Percentiles rank a stretch among this genome's conserved stretches.
These are phyloP conservation scores for Aurifilum marmelostoma DNA, from an alignment of 2,329 filamentous ascomycete genomes.

Conservation along the genomic window DNA sequence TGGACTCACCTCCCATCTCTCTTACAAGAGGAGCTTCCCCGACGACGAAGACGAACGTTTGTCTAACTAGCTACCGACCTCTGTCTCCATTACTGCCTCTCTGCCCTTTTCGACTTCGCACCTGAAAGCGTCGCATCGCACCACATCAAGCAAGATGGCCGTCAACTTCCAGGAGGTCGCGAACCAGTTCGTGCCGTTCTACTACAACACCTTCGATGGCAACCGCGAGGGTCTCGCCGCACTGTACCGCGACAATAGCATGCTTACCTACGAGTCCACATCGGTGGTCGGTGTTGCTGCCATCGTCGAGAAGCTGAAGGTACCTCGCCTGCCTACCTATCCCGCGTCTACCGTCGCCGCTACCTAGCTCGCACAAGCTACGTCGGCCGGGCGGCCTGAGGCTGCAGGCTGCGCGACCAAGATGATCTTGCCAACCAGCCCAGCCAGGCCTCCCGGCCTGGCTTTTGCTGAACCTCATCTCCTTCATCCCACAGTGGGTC, in stretches of 20 bases:
- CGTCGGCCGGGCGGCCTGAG: background rate
- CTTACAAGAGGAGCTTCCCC: background rate
- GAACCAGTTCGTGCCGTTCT: constrained; percentile 40
- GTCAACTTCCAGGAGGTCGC: constrained; percentile 31
- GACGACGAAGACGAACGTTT: background rate
- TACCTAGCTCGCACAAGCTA: background rate
- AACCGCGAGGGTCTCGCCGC: constrained; percentile 58
- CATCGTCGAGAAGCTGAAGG: constrained; percentile 69
- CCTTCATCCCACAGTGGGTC: background rate
- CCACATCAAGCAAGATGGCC: constrained; percentile 25
- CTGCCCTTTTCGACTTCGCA: background rate
- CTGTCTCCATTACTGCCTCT: background rate
- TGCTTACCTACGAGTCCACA: constrained; percentile 72
- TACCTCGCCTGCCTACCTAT: constrained; percentile 44
- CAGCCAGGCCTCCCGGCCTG: too few species aligned
- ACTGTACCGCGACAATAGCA: constrained; percentile 71
- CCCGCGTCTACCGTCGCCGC: background rate
- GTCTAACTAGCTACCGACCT: background rate
- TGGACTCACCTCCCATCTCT: background rate
- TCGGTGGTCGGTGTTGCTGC: constrained; percentile 56
- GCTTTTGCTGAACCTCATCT: too few species aligned
- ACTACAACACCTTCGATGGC: constrained; percentile 72
- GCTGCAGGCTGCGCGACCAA: background rate
- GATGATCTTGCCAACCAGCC: background rate
- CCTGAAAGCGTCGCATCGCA: background rate